A percentile compares a stretch with the other conserved stretches of the same genome.
phyloP scores from a whole-genome alignment of 805 yeast genomes.

The Candida michaelii region DNA sequence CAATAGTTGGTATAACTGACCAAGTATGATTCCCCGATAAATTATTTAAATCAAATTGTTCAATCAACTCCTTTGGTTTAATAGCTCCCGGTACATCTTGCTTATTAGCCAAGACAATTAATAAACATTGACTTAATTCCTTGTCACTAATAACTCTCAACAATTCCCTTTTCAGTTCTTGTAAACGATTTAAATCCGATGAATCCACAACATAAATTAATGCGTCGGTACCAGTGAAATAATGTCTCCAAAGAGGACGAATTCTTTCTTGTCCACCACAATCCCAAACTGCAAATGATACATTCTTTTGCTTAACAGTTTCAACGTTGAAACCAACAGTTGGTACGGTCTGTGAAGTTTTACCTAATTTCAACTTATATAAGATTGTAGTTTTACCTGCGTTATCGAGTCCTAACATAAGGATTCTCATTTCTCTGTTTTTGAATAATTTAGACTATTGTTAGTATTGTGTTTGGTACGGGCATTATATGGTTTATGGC shows the following conservation, averaged over 20 bases:
- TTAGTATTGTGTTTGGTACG: slow-evolving; percentile 9
- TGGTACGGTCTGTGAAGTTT: slow-evolving; percentile 76
- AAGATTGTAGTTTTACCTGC: slow-evolving; percentile 92
- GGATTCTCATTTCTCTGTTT: slow-evolving; percentile 95
- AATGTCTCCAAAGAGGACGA: slow-evolving; percentile 93
- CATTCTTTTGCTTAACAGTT: slow-evolving; percentile 77
- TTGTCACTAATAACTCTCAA: slow-evolving; percentile 77
- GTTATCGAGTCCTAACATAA: slow-evolving; percentile 90
- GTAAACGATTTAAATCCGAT: slow-evolving; percentile 67
- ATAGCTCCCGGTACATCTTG: slow-evolving; percentile 74
- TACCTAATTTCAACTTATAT: slow-evolving; percentile 78
- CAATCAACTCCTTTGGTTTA: slow-evolving; percentile 79
- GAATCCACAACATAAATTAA: slow-evolving; percentile 88
- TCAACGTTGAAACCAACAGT: slow-evolving; percentile 94
- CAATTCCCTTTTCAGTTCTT: slow-evolving; percentile 76
- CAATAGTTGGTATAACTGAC: slow-evolving; percentile 91
- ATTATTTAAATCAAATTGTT: slow-evolving; percentile 60
- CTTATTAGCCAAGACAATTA: slow-evolving; percentile 86
- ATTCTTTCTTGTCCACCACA: slow-evolving; percentile 95
- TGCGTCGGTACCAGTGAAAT: slow-evolving; percentile 90
- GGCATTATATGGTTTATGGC: not conserved
- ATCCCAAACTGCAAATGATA: slow-evolving; percentile 88
- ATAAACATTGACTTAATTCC: slow-evolving; percentile 75
- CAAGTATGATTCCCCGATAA: slow-evolving; percentile 68
- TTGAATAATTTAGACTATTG: slow-evolving; percentile 40